Base-by-base conservation (phyloP, 768 basidiomycete genomes). In the Russula compacta region DNA sequence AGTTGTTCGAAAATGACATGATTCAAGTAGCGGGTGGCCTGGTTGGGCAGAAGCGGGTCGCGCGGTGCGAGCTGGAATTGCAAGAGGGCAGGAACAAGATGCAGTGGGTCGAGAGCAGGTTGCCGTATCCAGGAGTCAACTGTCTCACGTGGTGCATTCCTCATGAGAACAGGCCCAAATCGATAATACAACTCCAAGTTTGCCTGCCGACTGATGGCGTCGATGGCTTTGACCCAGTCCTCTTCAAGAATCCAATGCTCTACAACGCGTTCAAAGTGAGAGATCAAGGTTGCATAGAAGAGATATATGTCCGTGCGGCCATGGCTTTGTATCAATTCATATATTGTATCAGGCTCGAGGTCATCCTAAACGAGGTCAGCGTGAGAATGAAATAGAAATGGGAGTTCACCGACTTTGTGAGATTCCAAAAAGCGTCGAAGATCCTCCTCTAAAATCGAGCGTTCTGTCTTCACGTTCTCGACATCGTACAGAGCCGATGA, bases 171-270 rank as follows among this genome's bases (percentile, higher is more conserved):
- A 7, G 94, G 80, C 1, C 90, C 89, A 71, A 94, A 95, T 40
- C 88, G 89, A 73, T 98, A 98, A 72, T 98, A 98, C 11, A 95
- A 77, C 48, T 92, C 91, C 19, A 92, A 76, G 61, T 89, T 79
- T n/a, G 84, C 78, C 91, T 98, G 68, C 50, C 92, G 82, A 69
- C 83, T 95, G 62, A 98, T 82, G n/a, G 87, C 80, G 59, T 92
- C 89, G 58, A 98, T 87, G 0, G 92, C 95, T 68, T 92, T 89
- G 17, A 77, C 64, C 95, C 95, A 98, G 60, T 92, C 81, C 71
- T 95, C 94, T 71, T 97, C 91, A 58, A 90, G 77, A 43, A 98
- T 78, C 87, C 91, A 95, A 70, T 98, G 87, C 66, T 92, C 90
- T 10, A 95, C 82, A 11, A 98, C 92, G 11, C 90, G 84, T 60